Base-by-base conservation (phyloP, 2,329 filamentous ascomycete species). In the Periconia sp. region DNA sequence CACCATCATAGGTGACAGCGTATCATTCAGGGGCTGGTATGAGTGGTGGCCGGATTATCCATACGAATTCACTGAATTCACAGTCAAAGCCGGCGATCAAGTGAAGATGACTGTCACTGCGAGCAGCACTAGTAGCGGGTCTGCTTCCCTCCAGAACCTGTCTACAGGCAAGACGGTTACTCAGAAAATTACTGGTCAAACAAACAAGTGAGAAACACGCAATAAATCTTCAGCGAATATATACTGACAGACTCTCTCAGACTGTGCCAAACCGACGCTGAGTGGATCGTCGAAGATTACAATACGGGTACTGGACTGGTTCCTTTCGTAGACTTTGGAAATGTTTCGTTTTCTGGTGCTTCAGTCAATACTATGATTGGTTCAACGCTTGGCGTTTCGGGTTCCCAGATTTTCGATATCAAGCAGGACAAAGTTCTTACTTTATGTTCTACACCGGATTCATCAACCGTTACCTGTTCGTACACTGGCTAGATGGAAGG, bases 281-380 rank as follows among this genome's bases (percentile, higher is more conserved):
- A 86, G 64, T 87, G 83, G 83, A 85, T 86, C 59, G 82, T 85
- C n/a, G 83, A 85, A 71, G 81, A 82, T 53, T 82, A 80, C 58
- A 68, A 76, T 54, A 59, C 65, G 3, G 69, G 71, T 41, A 56
- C 58, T 40, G 55, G 61, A 2, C 73, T 79, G 47, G 77, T 83
- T 5, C 62, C 74, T 0, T 72, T 83, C 49, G 78, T 74, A 30
- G 63, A 82, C 61, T 83, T 82, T 55, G 76, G 75, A 15, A 74
- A 67, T 6, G 74, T 82, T 13, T 70, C 72, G 15, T 82, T 82
- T 62, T 76, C 73, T 3, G 62, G 63, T 46, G 71, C 74, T 43
- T 63, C 63, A 42, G 78, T 33, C 31, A 33, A 7, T 8, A 33
- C 31, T 33, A 33, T 14, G 31, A 33, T 7, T 33, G 31, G 31